Evolutionary conservation across 176 grass and related monocot species (phyloP), one percentile per base, ranked within the genome.

Genomic region (Juncus effusus): DNA sequence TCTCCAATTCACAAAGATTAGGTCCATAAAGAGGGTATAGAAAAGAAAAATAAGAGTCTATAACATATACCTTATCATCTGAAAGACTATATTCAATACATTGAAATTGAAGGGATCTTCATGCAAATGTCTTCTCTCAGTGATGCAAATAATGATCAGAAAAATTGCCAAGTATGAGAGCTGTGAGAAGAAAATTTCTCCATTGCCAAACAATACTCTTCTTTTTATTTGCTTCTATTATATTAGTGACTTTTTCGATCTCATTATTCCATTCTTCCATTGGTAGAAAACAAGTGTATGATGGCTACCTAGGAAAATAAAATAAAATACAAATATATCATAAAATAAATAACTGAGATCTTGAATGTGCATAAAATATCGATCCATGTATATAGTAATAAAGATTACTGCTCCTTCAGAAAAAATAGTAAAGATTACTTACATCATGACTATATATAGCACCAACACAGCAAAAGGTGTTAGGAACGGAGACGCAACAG

Each of bases 401-500:
- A 14, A 8, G 19, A 10, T 42, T 11, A 36, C 12, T 47, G 61
- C 5, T 62, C 9, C 7, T 10, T 13, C 12, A 10, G 12, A 54
- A 44, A 51, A 53, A 28, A 0, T 28, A 28, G 8, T 4, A 10
- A 38, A 16, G n/a, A 6, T 38, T 60, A 81, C 78, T 77, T 60
- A 96, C 92, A 96, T 96, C 87, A 96, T 91, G 1, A 85, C 77
- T 14, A 83, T 77, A 58, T 79, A 85, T 37, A 96, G 70, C 16
- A 88, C 87, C 54, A 96, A 44, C 3, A 83, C 8, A 65, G 87
- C n/a, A n/a, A n/a, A n/a, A n/a, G n/a, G n/a, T n/a, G n/a, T n/a
- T n/a, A n/a, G n/a, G n/a, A n/a, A n/a, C n/a, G n/a, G n/a, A n/a
- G n/a, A n/a, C n/a, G n/a, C n/a, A n/a, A n/a, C n/a, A n/a, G n/a